phyloP scores from a whole-genome alignment of 345 rosid genomes.

The Cardamine occulta region DNA sequence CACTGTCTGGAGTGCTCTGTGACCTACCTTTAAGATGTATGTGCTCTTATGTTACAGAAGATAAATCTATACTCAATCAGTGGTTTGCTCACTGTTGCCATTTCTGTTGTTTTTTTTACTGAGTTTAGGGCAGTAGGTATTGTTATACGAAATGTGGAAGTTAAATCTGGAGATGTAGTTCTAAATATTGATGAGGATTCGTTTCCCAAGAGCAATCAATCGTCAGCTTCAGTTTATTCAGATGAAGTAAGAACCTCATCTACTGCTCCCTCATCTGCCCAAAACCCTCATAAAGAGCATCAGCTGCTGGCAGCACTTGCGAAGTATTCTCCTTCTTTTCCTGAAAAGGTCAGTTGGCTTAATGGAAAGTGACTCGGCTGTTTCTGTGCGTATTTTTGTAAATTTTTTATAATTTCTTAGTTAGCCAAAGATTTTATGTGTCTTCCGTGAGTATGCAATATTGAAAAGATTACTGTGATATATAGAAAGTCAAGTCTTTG shows the following conservation, averaged over 20 bases:
- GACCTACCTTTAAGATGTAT: constrained; percentile 8
- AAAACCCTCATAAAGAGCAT: constrained; percentile 55
- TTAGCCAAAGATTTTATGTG: background rate
- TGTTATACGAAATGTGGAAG: constrained; percentile 64
- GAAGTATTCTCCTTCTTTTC: constrained; percentile 68
- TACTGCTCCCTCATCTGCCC: constrained; percentile 46
- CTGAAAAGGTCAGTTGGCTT: constrained; percentile 76
- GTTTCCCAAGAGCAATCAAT: constrained; percentile 59
- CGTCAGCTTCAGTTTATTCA: constrained; percentile 47
- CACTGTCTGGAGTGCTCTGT: constrained; percentile 9
- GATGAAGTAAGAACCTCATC: constrained; percentile 46
- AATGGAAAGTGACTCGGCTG: constrained; percentile 11
- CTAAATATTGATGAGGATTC: constrained; percentile 76
- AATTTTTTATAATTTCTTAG: background rate
- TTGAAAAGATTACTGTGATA: constrained; percentile 2
- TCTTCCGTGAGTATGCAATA: constrained; percentile 14
- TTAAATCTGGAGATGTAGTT: constrained; percentile 69
- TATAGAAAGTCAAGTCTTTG: background rate
- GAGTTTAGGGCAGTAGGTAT: constrained; percentile 80
- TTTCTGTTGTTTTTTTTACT: constrained; percentile 7
- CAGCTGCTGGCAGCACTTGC: constrained; percentile 55
- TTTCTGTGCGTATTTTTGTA: background rate
- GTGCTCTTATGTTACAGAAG: constrained; percentile 14
- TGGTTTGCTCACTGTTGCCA: constrained; percentile 24
- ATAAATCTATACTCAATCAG: background rate